phyloP scores from a whole-genome alignment of 352 stramenopile genomes.

The Phytophthora parvispora region DNA sequence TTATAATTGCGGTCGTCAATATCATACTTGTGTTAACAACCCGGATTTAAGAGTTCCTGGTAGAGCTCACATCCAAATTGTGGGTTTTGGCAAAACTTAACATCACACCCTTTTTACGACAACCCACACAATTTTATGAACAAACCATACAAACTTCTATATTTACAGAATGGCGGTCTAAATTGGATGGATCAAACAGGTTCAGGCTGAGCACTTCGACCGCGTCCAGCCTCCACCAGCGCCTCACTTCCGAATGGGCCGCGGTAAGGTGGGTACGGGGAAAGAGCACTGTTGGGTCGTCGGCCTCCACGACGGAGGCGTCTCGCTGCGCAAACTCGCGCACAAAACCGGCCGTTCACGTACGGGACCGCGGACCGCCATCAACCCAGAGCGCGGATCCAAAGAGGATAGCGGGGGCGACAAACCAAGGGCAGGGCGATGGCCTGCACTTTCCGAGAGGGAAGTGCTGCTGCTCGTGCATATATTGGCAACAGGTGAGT shows the following conservation, averaged over 20 bases:
- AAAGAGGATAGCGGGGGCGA: neutral
- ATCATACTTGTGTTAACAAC: too few species aligned
- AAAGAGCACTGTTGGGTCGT: slow-evolving; percentile 1
- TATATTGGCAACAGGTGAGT: neutral
- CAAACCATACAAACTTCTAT: neutral
- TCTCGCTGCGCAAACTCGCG: neutral
- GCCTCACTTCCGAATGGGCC: neutral
- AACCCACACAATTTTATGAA: neutral
- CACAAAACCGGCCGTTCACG: neutral
- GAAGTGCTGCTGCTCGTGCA: neutral
- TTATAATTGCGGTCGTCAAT: too few species aligned
- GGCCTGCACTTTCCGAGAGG: neutral
- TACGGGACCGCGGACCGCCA: neutral
- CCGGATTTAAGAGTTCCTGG: too few species aligned
- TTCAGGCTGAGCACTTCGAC: neutral
- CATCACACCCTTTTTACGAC: neutral
- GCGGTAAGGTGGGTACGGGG: neutral
- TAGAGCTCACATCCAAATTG: too few species aligned
- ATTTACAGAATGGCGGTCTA: neutral
- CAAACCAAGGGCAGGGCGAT: neutral
- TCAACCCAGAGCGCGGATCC: neutral
- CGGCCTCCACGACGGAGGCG: neutral
- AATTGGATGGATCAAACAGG: too few species aligned
- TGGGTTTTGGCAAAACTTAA: neutral
- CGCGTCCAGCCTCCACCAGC: neutral